Evolutionary conservation across 169 alveolate species (phyloP), one percentile per base, ranked within the genome.

Genomic region (Hepatocystis sp.): DNA sequence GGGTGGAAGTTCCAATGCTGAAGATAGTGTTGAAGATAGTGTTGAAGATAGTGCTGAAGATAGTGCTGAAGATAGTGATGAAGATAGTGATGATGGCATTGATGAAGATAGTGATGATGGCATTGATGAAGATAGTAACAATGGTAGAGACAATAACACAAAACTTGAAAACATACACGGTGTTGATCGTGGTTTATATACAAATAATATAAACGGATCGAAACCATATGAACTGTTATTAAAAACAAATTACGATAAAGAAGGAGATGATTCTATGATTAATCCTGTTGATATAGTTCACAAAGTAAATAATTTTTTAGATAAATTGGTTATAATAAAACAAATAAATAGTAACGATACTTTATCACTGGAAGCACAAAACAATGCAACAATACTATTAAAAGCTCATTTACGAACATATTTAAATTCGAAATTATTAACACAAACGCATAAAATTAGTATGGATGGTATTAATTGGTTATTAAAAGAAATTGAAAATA

Each of bases 401-500:
- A 96, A 96, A 60, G 98, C 98, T 25, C 99, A 98, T 66, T 90
- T 98, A 44, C 88, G 99, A 71, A 94, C 97, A 51, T 93, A 96
- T 21, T 92, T 99, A 34, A 94, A 97, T 84, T 95, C 99, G 4
- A 96, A 98, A 85, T 92, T 95, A 47, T 93, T 98, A 44, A 95
- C 98, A 56, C 97, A 97, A 60, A 93, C 96, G 64, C 99, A 98
- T 64, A 96, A 98, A 88, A 91, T 99, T 42, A 96, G 98, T 11
- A 93, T 94, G 65, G 91, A 91, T 63, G 97, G 97, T n/a, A 95
- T 98, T 56, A 98, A 98, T 84, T 98, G 99, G 98, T 92, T 99
- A 30, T 88, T 98, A 44, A 99, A 99, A 39, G 99, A 99, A 93
- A 97, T 99, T 58, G 96, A 96, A 81, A 95, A 97, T 7, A 97